These are phyloP conservation scores for Pythium oligandrum DNA, from an alignment of 352 stramenopile species.

Conservation along the genomic window DNA sequence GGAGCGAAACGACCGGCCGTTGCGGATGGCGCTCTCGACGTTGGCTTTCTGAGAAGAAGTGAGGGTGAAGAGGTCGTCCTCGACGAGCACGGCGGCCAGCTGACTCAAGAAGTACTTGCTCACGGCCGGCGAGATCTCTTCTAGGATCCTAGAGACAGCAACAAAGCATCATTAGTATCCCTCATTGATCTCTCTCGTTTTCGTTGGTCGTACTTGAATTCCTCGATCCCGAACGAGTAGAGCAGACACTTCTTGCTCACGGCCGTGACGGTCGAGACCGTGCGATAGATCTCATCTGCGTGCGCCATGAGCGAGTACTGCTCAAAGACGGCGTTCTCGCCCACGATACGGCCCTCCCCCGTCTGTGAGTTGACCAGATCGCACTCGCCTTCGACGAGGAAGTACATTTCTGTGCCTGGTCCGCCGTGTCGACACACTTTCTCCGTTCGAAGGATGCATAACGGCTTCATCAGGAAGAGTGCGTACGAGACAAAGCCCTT, in stretches of 20 bases:
- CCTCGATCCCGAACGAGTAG: constrained; percentile 76
- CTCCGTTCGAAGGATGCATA: constrained; percentile 64
- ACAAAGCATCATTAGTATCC: constrained; percentile 1
- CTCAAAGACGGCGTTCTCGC: constrained; percentile 74
- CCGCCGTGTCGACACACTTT: constrained; percentile 70
- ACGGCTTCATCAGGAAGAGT: constrained; percentile 73
- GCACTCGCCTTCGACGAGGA: constrained; percentile 80
- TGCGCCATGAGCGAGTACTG: constrained; percentile 76
- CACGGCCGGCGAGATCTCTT: constrained; percentile 66
- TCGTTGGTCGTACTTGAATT: constrained; percentile 51
- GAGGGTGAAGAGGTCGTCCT: constrained; percentile 65
- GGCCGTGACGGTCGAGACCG: constrained; percentile 62
- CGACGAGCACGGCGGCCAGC: constrained; percentile 60
- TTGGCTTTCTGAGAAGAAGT: constrained; percentile 40
- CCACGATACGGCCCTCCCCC: constrained; percentile 47
- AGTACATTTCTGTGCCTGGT: constrained; percentile 78
- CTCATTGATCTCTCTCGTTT: no score
- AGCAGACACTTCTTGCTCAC: constrained; percentile 66
- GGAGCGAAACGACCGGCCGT: constrained; percentile 48
- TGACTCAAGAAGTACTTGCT: constrained; percentile 82
- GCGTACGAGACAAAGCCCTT: constrained; percentile 87
- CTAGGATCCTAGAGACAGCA: constrained; percentile 29
- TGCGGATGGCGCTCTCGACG: constrained; percentile 46
- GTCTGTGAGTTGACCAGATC: constrained; percentile 73
- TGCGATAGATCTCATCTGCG: constrained; percentile 69